Base-by-base conservation (phyloP, 345 rosid species). In the Carallia pectinifolia region DNA sequence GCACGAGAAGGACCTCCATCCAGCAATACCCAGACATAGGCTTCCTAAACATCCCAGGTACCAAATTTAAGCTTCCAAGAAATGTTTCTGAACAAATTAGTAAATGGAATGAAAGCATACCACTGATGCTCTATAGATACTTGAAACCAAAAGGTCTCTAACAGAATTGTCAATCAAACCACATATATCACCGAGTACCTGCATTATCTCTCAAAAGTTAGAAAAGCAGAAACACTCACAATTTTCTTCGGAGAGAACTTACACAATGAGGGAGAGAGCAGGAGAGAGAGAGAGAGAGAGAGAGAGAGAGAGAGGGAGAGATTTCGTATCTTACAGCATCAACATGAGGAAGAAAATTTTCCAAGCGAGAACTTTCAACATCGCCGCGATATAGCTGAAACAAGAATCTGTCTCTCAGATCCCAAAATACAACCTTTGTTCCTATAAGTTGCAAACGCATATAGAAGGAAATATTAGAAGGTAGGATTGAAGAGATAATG, bases 1-100 rank as follows among this genome's bases (percentile, higher is more conserved):
- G 97, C 93, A 60, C 93, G 93, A 53, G 91, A 86, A 69, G 97
- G 93, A 53, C 99, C 97, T 77, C 99, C 99, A 76, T 95, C 90
- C 77, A 95, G 90, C 81, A 92, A 76, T 64, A 92, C 85, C 89
- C 97, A 85, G 67, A 85, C 80, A 76, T 74, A 92, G 68, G 88
- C 96, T 70, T 89, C 95, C 97, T 90, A 73, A 79, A 33, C 34
- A 79, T 56, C 63, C 79, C 58, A 60, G 16, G 70, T 29, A 53
- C 47, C 67, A 67, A 64, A 71, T 8, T 36, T 37, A 69, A 69
- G 68, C 27, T 53, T 31, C 40, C 0, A 44, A 58, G 39, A 50
- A 76, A 55, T 6, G 37, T 53, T 29, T 16, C 38, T 50, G 16
- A 68, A 52, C 37, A 30, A 39, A 38, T 53, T 5, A 63, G 31